Base-by-base conservation (phyloP, 2,329 filamentous ascomycete genomes). In the Xylaria sp. region DNA sequence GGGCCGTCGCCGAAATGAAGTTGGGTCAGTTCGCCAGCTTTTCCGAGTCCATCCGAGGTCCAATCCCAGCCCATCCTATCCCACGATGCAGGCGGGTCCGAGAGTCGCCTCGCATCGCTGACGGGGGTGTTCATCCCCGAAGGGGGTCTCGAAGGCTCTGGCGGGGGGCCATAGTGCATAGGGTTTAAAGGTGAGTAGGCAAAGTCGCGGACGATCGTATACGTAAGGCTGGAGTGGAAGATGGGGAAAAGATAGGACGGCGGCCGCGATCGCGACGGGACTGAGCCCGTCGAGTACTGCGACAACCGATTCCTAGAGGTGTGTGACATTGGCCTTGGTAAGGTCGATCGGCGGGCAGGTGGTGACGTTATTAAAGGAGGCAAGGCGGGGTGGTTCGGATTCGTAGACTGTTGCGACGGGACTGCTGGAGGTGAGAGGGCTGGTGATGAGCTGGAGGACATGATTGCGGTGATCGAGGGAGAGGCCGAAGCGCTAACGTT, bases 131-230 rank as follows among this genome's bases (percentile, higher is more conserved):
- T 92, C 63, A 89, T 81, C 52, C 87, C 88, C 1, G 92, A 95
- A 7, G 85, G 80, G n/a, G 86, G 84, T 48, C 79, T 76, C 47
- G 85, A 87, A 21, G 85, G 79, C 63, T 92, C 88, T 37, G 88
- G 88, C 16, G 91, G 87, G n/a, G 93, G 90, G 1, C 94, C 94
- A 78, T 96, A 96, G 77, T 97, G 94, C 72, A 97, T 81, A 40
- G 91, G 92, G 72, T 97, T 90, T 50, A 82, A 81, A 21, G 83
- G 71, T 26, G 91, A 86, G 71, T 97, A 99, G 63, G 94, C 94
- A 75, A 97, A 99, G 78, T 99, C 94, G 67, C 94, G 89, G 61
- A 99, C 92, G 41, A 91, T 80, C n/a, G 92, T 87, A 72, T 97
- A 97, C 6, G 90, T 74, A 17, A 97, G 83, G 69, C 87, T 96